Conservation (phyloP, 208 protist species). For the Acanthamoeba royreba region DNA sequence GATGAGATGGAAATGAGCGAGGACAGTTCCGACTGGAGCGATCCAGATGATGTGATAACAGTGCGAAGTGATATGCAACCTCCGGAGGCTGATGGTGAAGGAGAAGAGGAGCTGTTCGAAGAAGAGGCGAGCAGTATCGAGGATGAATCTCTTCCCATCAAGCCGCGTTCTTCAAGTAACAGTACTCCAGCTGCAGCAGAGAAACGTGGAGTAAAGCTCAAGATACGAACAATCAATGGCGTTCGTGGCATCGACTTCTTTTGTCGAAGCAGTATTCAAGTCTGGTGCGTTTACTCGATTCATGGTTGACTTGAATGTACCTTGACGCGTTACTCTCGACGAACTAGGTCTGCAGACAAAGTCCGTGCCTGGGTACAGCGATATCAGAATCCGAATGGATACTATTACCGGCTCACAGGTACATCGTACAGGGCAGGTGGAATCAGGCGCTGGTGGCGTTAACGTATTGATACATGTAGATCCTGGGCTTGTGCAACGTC, state of each 20-base stretch:
- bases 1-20: background rate
- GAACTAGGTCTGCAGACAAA: background rate
- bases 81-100: background rate
- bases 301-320: background rate
- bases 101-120: background rate
- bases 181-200: no score
- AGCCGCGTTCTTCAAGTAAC: no score
- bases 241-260: background rate
- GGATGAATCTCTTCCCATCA: background rate
- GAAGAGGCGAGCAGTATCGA: background rate
- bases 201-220: background rate
- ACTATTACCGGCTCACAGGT: background rate
- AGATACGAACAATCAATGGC: background rate
- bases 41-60: background rate
- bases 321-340: background rate
- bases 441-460: no score
- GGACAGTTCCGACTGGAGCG: background rate
- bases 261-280: background rate
- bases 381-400: background rate
- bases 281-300: background rate
- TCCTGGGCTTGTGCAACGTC: background rate
- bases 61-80: background rate
- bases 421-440: no score
- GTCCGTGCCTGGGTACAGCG: background rate
- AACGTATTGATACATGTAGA: no score